Base-by-base conservation (phyloP, 768 basidiomycete genomes). In the Chalciporus chontae region DNA sequence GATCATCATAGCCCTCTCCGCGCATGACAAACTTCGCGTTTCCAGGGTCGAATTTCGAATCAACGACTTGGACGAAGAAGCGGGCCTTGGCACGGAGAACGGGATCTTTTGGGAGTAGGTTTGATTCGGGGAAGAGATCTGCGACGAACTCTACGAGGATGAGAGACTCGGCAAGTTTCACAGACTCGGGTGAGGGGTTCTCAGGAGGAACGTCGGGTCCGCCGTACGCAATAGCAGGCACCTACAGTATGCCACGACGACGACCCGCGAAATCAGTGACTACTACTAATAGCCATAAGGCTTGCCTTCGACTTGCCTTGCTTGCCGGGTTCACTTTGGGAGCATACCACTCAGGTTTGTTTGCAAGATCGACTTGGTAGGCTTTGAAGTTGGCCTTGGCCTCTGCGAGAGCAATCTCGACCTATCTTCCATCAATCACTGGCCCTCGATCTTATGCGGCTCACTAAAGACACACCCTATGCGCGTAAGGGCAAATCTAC, bases 331-430 rank as follows among this genome's bases (percentile, higher is more conserved):
- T 87, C 34, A 87, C 77, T 51, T 80, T 75, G 0, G 77, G 73
- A 0, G 77, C 77, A 59, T 83, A 85, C 84, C 84, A 85, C 43
- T 76, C 79, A 1, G 84, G 84, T 68, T 87, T 87, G 69, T 83
- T 81, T 55, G 50, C 43, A 11, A 87, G 65, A 55, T 85, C 81
- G 41, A 87, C 77, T 54, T 84, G 76, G 52, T 70, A 83, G 13
- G 73, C 63, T 18, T 70, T 78, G 61, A 69, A 80, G 2, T 72
- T 55, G 4, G 77, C 71, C 5, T 74, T 71, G 2, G 77, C 74
- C 55, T 86, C 84, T 11, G 73, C 70, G 19, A 87, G 73, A 1
- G 84, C 82, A n/a, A 87, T 70, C 51, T 84, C 78, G 15, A 74
- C 73, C 79, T 84, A 55, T 29, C 40, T 37, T 5, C 38, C 11